Base-by-base conservation (phyloP, 768 basidiomycete species). In the Amanita rimosa region DNA sequence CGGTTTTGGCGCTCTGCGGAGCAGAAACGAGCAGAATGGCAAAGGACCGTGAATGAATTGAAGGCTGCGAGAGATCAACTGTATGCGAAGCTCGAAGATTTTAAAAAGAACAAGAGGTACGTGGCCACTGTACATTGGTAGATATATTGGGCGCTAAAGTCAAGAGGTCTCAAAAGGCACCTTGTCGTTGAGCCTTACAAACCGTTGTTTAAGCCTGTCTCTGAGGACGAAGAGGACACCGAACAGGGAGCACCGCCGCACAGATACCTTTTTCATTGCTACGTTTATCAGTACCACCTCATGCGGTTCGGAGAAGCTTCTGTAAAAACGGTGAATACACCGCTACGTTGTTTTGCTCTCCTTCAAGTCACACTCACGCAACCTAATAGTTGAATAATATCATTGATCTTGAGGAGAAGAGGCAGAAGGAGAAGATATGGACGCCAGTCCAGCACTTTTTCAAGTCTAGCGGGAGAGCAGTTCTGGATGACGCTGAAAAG, bases 251-350 rank as follows among this genome's bases (percentile, higher is more conserved):
- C 70, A 10, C 78, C 76, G 0, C 75, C 79, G 0, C 84, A 87
- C 61, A 75, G 79, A 35, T 78, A 80, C 57, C 65, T 88, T 7
- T 88, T 88, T 54, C 67, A 85, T 49, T 83, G 80, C 44, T 88
- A 81, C 55, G 74, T 84, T 26, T 87, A 84, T 58, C 83, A 88
- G 49, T 76, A 74, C 53, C 75, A 74, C 53, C 57, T 74, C 29
- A 64, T 71, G 19, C 70, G 68, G 45, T 63, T 71, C 22, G 57
- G 68, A 1, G 57, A 48, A 2, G 62, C 69, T 39, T 49, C 72
- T 0, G 49, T n/a, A n/a, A n/a, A n/a, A n/a, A n/a, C 72, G 69
- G 74, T 74, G 46, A 36, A 65, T n/a, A 54, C 16, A 6, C 24
- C 19, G 27, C 34, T n/a, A n/a, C n/a, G n/a, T n/a, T n/a, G 26